phyloP scores from a whole-genome alignment of 306 rosid species.

The Cicer pinnatifidum region DNA sequence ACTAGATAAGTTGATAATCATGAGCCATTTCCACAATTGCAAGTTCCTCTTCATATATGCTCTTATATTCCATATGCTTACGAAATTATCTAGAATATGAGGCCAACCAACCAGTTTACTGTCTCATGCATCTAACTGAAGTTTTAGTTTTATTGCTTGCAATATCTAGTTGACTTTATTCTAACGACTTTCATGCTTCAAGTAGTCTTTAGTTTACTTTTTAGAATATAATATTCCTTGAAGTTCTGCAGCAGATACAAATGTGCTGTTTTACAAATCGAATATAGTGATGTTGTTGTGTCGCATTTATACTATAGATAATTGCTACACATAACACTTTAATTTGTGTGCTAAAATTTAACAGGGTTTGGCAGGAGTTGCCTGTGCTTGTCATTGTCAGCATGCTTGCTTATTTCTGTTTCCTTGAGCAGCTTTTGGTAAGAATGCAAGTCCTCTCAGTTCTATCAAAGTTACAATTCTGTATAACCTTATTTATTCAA shows the following conservation, averaged over 20 bases:
- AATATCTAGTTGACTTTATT: too few relatives aligned
- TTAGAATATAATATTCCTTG: constrained; percentile 14
- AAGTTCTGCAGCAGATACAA: background rate
- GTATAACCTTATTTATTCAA: constrained; percentile 38
- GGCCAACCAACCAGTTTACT: constrained; percentile 18
- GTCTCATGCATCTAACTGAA: constrained; percentile 17
- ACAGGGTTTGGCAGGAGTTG: constrained; percentile 95
- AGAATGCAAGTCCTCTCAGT: constrained; percentile 37
- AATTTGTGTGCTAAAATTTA: constrained; percentile 42
- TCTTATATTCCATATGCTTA: constrained; percentile 14
- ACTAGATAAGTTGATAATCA: constrained; percentile 16
- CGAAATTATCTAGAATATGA: constrained; percentile 4
- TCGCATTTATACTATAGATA: constrained; percentile 14
- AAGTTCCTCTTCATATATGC: constrained; percentile 1
- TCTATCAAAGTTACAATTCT: constrained; percentile 36
- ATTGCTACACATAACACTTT: constrained; percentile 20
- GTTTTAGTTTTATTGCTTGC: too few relatives aligned
- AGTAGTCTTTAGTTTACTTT: constrained; percentile 1
- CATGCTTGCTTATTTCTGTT: constrained; percentile 97
- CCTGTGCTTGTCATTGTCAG: constrained; percentile 95
- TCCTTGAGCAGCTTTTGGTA: constrained; percentile 95
- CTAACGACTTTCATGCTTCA: too few relatives aligned
- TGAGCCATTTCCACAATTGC: constrained; percentile 16
- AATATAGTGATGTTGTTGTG: background rate
- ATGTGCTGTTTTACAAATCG: background rate